Evolutionary conservation across 2,329 filamentous ascomycete species (phyloP).

Genomic region (Aotearoamyces nothofagi): DNA sequence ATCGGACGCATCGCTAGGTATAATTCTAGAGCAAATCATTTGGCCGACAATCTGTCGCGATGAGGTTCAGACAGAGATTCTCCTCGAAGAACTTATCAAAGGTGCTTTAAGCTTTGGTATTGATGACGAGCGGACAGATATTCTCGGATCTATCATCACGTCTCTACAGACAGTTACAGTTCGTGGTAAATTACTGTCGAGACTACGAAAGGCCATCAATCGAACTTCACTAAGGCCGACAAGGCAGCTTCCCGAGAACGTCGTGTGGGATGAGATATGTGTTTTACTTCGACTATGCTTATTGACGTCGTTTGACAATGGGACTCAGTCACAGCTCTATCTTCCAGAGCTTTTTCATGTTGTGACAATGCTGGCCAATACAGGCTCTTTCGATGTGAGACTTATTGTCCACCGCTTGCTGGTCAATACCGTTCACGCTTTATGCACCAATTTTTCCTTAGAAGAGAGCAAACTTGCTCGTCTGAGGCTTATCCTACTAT

Average conservation of each 20-base stretch:
- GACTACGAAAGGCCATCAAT: slow-evolving; percentile 51
- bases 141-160: slow-evolving; percentile 44
- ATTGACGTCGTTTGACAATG: slow-evolving; percentile 51
- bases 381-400: slow-evolving; percentile 39
- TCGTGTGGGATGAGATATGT: slow-evolving; percentile 55
- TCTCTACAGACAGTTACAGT: slow-evolving; percentile 51
- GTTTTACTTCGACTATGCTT: slow-evolving; percentile 51
- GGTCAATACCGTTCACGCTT: slow-evolving; percentile 52
- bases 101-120: slow-evolving; percentile 41
- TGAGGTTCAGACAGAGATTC: slow-evolving; percentile 49
- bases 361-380: slow-evolving; percentile 56
- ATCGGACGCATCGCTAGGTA: slow-evolving; percentile 40
- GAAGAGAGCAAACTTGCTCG: slow-evolving; percentile 34
- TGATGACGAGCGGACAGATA: slow-evolving; percentile 42
- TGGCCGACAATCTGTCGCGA: slow-evolving; percentile 51
- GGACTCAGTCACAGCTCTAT: slow-evolving; percentile 51
- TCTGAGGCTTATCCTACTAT: slow-evolving; percentile 36
- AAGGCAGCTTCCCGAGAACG: slow-evolving; percentile 47
- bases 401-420: slow-evolving; percentile 45
- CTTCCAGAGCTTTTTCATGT: slow-evolving; percentile 56
- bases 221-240: slow-evolving; percentile 53
- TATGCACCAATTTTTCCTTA: slow-evolving; percentile 48
- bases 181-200: slow-evolving; percentile 47
- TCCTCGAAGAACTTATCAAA: slow-evolving; percentile 52
- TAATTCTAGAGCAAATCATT: slow-evolving; percentile 47